phyloP scores from a whole-genome alignment of 257 asterid genomes.

The Coffea canephora region DNA sequence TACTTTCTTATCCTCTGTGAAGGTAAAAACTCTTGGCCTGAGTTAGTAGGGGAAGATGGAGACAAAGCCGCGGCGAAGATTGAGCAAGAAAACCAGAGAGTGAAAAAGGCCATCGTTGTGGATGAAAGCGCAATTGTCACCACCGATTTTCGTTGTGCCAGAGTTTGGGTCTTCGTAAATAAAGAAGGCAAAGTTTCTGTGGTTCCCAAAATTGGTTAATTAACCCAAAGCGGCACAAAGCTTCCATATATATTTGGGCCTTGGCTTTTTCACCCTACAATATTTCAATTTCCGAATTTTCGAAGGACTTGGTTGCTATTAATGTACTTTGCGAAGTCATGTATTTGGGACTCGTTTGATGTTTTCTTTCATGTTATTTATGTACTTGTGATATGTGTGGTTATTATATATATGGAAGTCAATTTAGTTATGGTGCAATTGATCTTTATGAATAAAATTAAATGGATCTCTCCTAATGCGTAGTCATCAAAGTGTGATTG shows the following conservation, averaged over 20 bases:
- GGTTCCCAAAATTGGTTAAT: slow-evolving; percentile 26
- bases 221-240: neutral
- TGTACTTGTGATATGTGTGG: too few relatives aligned
- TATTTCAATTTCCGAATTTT: neutral
- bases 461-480: too few relatives aligned
- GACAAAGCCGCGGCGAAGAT: neutral
- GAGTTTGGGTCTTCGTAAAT: slow-evolving; percentile 29
- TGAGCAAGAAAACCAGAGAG: slow-evolving; percentile 12
- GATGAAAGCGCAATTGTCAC: slow-evolving; percentile 7
- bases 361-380: too few relatives aligned
- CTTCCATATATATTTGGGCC: too few relatives aligned
- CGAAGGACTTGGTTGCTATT: neutral
- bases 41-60: slow-evolving; percentile 19
- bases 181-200: neutral
- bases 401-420: too few relatives aligned
- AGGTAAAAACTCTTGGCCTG: slow-evolving; percentile 26
- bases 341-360: too few relatives aligned
- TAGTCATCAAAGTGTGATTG: too few relatives aligned
- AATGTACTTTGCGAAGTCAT: too few relatives aligned
- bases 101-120: slow-evolving; percentile 16
- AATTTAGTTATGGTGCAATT: too few relatives aligned
- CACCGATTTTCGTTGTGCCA: slow-evolving; percentile 20
- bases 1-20: neutral
- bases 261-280: neutral
- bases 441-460: neutral